Conservation (phyloP, 2,329 filamentous ascomycete genomes). For the Thelonectria rubi region DNA sequence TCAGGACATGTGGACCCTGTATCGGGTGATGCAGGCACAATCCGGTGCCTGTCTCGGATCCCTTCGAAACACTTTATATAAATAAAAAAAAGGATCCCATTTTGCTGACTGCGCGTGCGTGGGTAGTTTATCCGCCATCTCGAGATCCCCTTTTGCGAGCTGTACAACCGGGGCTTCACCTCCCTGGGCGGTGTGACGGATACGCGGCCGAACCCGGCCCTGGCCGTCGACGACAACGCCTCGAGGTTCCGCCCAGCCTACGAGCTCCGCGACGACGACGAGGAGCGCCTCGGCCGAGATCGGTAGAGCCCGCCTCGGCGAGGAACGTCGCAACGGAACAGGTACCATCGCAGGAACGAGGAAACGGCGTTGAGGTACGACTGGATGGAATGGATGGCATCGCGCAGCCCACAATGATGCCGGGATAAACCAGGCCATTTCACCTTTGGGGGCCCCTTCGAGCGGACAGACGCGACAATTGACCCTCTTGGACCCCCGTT, state of each 20-base stretch:
- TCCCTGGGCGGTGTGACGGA: conserved; percentile 90
- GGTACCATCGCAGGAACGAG: too few relatives aligned
- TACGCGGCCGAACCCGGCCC: conserved; percentile 86
- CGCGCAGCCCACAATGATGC: background rate
- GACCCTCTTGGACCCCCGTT: background rate
- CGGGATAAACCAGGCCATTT: background rate
- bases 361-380: background rate
- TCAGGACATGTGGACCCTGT: background rate
- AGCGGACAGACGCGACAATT: background rate
- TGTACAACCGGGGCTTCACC: conserved; percentile 92
- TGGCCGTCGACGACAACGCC: conserved; percentile 55
- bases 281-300: conserved; percentile 81
- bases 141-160: conserved; percentile 80
- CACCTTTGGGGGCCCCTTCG: background rate
- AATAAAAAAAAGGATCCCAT: background rate
- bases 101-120: conserved; percentile 24
- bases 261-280: conserved; percentile 76
- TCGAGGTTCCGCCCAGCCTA: conserved; percentile 75
- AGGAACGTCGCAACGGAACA: background rate
- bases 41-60: background rate
- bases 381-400: background rate
- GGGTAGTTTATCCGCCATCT: conserved; percentile 81
- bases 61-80: background rate
- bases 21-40: conserved; percentile 6
- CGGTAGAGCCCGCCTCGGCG: conserved; percentile 4